These are phyloP conservation scores for Cercospora berteroae DNA, from an alignment of 2,329 filamentous ascomycete species.

Conservation along the genomic window DNA sequence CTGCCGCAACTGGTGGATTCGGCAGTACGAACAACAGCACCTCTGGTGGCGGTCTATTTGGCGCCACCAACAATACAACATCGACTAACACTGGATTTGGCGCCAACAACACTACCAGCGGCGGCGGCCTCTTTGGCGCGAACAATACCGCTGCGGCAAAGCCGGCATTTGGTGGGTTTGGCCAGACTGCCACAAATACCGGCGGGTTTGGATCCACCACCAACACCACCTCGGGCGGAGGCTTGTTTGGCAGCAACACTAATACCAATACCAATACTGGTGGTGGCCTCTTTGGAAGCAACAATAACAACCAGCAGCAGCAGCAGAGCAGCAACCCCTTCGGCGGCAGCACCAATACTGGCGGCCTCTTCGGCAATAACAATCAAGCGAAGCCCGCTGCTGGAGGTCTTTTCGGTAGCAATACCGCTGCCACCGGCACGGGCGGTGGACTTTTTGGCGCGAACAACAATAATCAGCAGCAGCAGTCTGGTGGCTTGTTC, in stretches of 20 bases:
- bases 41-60: constrained; percentile 18
- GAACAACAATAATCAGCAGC: constrained; percentile 20
- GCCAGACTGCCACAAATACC: constrained; percentile 15
- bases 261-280: constrained; percentile 25
- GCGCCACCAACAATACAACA: neutral
- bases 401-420: constrained; percentile 42
- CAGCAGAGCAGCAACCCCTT: constrained; percentile 35
- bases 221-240: constrained; percentile 31
- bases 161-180: constrained; percentile 26
- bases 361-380: constrained; percentile 36
- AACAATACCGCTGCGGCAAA: constrained; percentile 11
- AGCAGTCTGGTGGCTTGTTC: constrained; percentile 27
- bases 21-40: constrained; percentile 27
- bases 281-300: constrained; percentile 30
- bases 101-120: constrained; percentile 23
- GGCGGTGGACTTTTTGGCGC: constrained; percentile 34
- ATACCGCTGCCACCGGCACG: constrained; percentile 31
- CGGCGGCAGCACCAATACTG: constrained; percentile 41
- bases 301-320: constrained; percentile 22
- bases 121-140: constrained; percentile 27
- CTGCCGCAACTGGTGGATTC: constrained; percentile 23
- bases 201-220: constrained; percentile 14
- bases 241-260: constrained; percentile 23
- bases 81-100: constrained; percentile 17
- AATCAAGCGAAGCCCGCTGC: constrained; percentile 16